Conservation (phyloP, 805 yeast species). For the Barnettozyma vustinii region DNA sequence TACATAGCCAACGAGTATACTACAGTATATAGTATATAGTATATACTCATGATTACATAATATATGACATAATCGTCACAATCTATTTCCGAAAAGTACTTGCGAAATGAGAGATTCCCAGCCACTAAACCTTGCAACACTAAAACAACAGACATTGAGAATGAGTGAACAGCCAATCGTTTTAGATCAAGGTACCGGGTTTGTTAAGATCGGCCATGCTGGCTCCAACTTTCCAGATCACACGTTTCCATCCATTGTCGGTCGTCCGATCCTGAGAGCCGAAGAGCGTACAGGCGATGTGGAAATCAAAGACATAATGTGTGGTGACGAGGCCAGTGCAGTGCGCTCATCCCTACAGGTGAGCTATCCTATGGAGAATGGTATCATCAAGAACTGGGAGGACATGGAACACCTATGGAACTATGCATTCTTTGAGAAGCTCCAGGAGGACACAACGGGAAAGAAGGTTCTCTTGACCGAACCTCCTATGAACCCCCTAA, state of each 20-base stretch:
- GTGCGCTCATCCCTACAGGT: conserved; percentile 87
- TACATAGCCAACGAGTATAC: not conserved
- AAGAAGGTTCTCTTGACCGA: conserved; percentile 86
- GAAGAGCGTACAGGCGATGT: conserved; percentile 79
- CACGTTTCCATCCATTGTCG: conserved; percentile 96
- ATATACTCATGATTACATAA: not conserved
- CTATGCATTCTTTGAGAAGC: conserved; percentile 88
- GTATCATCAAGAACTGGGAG: conserved; percentile 95
- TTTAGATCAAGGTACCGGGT: conserved; percentile 98
- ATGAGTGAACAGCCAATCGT: conserved; percentile 40
- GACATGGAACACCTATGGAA: conserved; percentile 99
- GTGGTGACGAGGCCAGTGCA: conserved; percentile 91
- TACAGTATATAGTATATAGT: not conserved
- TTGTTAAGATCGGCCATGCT: conserved; percentile 94
- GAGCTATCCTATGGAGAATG: conserved; percentile 98
- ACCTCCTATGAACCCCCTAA: conserved; percentile 95
- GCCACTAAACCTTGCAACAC: not conserved
- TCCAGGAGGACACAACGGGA: conserved; percentile 76
- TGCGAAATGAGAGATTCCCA: not conserved
- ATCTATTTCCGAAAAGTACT: not conserved
- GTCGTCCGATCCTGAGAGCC: conserved; percentile 94
- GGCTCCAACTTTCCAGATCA: conserved; percentile 96
- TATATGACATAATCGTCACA: not conserved
- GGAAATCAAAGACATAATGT: conserved; percentile 93
- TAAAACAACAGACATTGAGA: conserved; percentile 1